phyloP scores from a whole-genome alignment of 345 rosid species.

The Eucalyptus tenuipes region DNA sequence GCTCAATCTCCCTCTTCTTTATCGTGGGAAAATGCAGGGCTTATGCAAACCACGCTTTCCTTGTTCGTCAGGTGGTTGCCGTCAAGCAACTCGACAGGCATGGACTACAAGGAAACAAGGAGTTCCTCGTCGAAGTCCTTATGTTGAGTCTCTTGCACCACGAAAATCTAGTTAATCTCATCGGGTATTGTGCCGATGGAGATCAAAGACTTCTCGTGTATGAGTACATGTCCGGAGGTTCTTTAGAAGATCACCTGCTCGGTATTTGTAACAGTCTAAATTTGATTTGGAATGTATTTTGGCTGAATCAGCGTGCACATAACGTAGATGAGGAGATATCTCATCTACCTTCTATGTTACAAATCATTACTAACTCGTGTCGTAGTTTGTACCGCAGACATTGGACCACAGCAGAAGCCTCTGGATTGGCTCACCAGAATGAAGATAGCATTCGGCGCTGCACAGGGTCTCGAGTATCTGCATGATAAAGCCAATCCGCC shows the following conservation, averaged over 20 bases:
- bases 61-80: constrained; percentile 10
- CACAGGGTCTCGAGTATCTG: constrained; percentile 13
- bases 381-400: not conserved
- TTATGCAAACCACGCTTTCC: not conserved
- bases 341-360: not conserved
- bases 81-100: constrained; percentile 18
- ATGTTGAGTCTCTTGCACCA: constrained; percentile 10
- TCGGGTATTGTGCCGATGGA: constrained; percentile 20
- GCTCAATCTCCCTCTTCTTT: not conserved
- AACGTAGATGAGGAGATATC: not conserved
- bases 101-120: constrained; percentile 16
- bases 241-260: constrained; percentile 8
- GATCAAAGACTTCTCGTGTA: constrained; percentile 17
- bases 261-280: not conserved
- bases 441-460: constrained; percentile 14
- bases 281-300: not conserved
- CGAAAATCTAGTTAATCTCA: constrained; percentile 7
- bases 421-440: constrained; percentile 9
- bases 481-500: constrained; percentile 15
- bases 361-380: not conserved
- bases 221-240: constrained; percentile 10
- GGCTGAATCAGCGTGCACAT: not conserved
- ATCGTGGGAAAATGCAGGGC: not conserved
- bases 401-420: not conserved
- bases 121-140: constrained; percentile 10